Percentiles rank a stretch among this genome's conserved stretches.
These are phyloP conservation scores for Phanerochaete sordida DNA, from an alignment of 768 basidiomycete genomes.

Conservation along the genomic window DNA sequence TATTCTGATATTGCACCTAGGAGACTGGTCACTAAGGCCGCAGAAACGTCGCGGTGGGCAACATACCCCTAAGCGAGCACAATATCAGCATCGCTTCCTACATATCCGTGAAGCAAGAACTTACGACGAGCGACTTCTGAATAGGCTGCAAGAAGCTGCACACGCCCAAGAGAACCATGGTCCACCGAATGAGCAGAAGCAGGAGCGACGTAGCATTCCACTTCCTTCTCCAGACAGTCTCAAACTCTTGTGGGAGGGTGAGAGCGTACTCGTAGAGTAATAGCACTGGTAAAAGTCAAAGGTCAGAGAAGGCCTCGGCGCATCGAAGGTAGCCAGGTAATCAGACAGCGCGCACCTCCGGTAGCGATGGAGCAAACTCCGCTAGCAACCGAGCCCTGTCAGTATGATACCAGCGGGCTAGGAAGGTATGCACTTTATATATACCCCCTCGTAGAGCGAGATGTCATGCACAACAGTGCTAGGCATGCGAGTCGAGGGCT, in stretches of 20 bases:
- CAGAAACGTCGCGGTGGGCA: background rate
- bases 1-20: background rate
- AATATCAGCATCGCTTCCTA: background rate
- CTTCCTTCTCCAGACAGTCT: background rate
- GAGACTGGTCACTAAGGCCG: too few relatives aligned
- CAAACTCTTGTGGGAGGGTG: background rate
- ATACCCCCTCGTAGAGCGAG: too few relatives aligned
- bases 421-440: too few relatives aligned
- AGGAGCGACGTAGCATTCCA: background rate
- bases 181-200: background rate
- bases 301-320: too few relatives aligned
- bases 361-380: too few relatives aligned
- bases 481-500: too few relatives aligned
- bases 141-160: background rate
- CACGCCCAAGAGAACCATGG: background rate
- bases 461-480: too few relatives aligned
- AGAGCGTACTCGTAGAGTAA: background rate
- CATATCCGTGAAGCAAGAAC: background rate
- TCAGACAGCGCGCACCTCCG: too few relatives aligned
- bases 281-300: too few relatives aligned
- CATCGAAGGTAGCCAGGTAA: too few relatives aligned
- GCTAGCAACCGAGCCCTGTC: too few relatives aligned
- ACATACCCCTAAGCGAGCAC: background rate
- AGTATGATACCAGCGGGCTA: too few relatives aligned
- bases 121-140: background rate